Conservation (phyloP, 495 filamentous ascomycete species). For the Hyaloscypha variabilis region DNA sequence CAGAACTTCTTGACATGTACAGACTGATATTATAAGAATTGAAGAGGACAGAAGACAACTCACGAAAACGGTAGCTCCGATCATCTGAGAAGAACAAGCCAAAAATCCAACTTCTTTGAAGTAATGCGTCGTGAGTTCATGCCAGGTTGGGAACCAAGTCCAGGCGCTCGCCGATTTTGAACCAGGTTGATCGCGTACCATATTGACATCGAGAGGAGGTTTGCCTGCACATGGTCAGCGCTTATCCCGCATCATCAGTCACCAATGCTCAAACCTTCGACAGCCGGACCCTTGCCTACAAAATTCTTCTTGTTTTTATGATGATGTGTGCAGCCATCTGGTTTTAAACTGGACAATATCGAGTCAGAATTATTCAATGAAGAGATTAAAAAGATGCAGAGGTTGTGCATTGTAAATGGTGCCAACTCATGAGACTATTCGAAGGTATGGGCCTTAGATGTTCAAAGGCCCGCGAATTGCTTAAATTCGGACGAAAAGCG, state of each 20-base stretch:
- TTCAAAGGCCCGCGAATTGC: background rate
- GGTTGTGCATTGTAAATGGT: background rate
- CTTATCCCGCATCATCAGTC: background rate
- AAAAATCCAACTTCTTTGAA: constrained; percentile 70
- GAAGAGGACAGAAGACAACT: constrained; percentile 12
- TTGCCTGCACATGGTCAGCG: constrained; percentile 16
- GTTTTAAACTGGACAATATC: constrained; percentile 25
- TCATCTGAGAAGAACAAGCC: constrained; percentile 60
- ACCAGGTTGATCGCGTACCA: constrained; percentile 8
- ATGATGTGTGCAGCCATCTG: constrained; percentile 53
- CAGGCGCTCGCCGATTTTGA: constrained; percentile 38
- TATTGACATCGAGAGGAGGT: constrained; percentile 19
- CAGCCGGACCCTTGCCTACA: constrained; percentile 37
- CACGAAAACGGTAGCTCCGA: constrained; percentile 63
- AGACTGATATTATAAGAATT: background rate
- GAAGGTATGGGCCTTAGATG: background rate
- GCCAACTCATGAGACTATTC: background rate
- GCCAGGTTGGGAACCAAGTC: constrained; percentile 61
- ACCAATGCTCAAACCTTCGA: constrained; percentile 19
- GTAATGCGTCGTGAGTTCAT: constrained; percentile 64
- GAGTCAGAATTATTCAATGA: background rate
- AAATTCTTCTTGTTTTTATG: constrained; percentile 55
- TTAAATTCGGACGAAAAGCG: background rate
- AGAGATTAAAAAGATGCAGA: background rate
- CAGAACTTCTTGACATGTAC: background rate